A percentile compares a stretch with the other conserved stretches of the same genome.
These are phyloP conservation scores for Tubosaeta brunneosetosa DNA, from an alignment of 768 basidiomycete genomes.

Conservation along the genomic window DNA sequence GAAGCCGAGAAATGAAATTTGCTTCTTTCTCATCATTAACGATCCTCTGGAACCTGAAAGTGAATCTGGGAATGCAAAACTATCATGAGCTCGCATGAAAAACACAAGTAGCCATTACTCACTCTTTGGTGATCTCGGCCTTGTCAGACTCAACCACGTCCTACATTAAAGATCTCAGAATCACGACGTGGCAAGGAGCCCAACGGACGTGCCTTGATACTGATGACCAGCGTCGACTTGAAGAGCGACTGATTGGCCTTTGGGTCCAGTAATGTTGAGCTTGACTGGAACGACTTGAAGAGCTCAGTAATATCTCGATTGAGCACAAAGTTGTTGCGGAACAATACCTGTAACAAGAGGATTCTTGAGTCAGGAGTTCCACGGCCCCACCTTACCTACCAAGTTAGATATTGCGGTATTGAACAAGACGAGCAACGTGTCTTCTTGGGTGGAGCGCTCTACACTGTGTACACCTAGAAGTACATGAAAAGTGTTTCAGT, in stretches of 20 bases:
- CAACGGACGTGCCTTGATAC: conserved; percentile 46
- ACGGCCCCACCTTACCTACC: conserved; percentile 37
- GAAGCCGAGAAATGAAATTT: conserved; percentile 60
- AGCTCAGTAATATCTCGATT: conserved; percentile 56
- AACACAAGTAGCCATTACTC: conserved; percentile 7
- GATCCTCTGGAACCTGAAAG: conserved; percentile 53
- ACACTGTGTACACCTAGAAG: conserved; percentile 53
- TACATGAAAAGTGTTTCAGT: conserved; percentile 5
- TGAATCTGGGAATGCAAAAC: conserved; percentile 42
- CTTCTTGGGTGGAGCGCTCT: conserved; percentile 59
- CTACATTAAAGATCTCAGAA: conserved; percentile 26
- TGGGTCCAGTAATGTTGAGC: conserved; percentile 55
- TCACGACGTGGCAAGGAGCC: not conserved
- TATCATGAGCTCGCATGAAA: not conserved
- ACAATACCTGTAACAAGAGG: conserved; percentile 45
- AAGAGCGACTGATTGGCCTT: conserved; percentile 54
- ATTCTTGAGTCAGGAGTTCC: not conserved
- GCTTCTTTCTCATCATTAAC: conserved; percentile 55
- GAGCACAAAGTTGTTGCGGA: conserved; percentile 62
- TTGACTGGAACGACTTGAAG: conserved; percentile 59
- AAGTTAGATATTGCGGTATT: conserved; percentile 64
- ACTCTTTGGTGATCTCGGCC: conserved; percentile 56
- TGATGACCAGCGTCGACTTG: conserved; percentile 54
- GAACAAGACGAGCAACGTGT: conserved; percentile 58
- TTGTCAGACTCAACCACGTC: conserved; percentile 63